Base-by-base conservation (phyloP, 768 basidiomycete genomes). In the Tylopilus intermedius region DNA sequence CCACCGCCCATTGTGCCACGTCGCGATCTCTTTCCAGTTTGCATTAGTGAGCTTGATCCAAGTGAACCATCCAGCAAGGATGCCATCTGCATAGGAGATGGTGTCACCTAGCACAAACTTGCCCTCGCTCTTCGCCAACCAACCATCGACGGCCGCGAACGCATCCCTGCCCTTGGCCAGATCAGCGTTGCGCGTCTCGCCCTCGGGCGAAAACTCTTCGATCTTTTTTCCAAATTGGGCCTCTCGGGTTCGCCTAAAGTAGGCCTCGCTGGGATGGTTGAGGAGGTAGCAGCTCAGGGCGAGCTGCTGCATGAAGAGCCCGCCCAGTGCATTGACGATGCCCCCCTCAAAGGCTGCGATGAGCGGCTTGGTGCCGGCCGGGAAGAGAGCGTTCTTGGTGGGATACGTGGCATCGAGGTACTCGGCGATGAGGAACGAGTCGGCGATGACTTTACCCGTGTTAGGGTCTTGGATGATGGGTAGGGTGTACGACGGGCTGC, bases 371-470 rank as follows among this genome's bases (percentile, higher is more conserved):
- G 69, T 71, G 15, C 72, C 74, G 4, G 48, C 21, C 0, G 78
- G 78, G 61, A 83, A 71, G 42, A 81, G 61, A 10, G 50, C 54
- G 7, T 68, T 69, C 2, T 70, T 69, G 9, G 35, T 26, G 5
- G 77, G 75, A 55, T 76, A 79, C 0, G 63, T 62, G 14, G 58
- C 64, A 30, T 80, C 78, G 35, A 78, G 75, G 51, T 79, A 79
- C 51, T 68, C 65, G 0, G 76, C 76, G 46, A 79, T 79, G 15
- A 61, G 59, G 50, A 70, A 66, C 5, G 75, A 76, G 48, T 80
- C 76, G 0, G 74, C 33, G 26, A 78, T 22, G 50, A 68, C 59
- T 11, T 51, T 56, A 2, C 65, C 63, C 5, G 70, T 76, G 32
- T 61, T 62, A 26, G 72, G 67, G 49, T 79, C 76, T 44, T 69